These are phyloP conservation scores for Pisolithus tinctorius DNA, from an alignment of 768 basidiomycete genomes.

Conservation along the genomic window DNA sequence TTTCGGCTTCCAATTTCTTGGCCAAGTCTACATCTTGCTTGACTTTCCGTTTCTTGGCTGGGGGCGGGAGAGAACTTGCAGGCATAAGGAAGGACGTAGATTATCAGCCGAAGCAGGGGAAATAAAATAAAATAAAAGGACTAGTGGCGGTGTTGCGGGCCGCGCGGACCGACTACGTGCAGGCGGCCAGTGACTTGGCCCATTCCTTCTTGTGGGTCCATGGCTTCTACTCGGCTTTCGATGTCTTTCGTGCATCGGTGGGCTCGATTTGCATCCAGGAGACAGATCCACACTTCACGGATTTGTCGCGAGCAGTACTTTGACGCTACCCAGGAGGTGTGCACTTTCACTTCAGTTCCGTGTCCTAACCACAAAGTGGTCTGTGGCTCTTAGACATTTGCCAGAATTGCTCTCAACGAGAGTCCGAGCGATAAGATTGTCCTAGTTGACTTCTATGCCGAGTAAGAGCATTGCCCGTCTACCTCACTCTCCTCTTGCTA, in stretches of 20 bases:
- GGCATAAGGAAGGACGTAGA: slow-evolving; percentile 16
- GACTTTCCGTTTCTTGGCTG: slow-evolving; percentile 45
- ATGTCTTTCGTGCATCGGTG: slow-evolving; percentile 4
- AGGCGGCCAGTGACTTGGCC: background rate
- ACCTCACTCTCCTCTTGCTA: background rate
- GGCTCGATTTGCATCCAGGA: slow-evolving; percentile 9
- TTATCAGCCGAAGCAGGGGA: background rate
- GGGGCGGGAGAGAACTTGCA: slow-evolving; percentile 43
- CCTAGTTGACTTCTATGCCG: slow-evolving; percentile 76
- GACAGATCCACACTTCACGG: slow-evolving; percentile 38
- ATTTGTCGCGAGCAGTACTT: slow-evolving; percentile 31
- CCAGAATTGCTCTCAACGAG: slow-evolving; percentile 22
- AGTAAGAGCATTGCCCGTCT: slow-evolving; percentile 37
- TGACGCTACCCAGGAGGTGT: slow-evolving; percentile 40
- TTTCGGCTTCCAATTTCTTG: slow-evolving; percentile 45
- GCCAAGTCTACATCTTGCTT: slow-evolving; percentile 21
- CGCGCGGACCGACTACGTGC: background rate
- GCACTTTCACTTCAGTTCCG: slow-evolving; percentile 3
- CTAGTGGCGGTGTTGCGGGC: no score
- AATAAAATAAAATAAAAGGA: background rate
- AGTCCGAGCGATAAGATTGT: slow-evolving; percentile 44
- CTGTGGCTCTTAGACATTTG: slow-evolving; percentile 28
- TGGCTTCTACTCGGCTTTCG: slow-evolving; percentile 10
- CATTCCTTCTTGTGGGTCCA: background rate
- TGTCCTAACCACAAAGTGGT: background rate